phyloP scores from a whole-genome alignment of 495 filamentous ascomycete genomes.

The Aspergillus egyptiacus region DNA sequence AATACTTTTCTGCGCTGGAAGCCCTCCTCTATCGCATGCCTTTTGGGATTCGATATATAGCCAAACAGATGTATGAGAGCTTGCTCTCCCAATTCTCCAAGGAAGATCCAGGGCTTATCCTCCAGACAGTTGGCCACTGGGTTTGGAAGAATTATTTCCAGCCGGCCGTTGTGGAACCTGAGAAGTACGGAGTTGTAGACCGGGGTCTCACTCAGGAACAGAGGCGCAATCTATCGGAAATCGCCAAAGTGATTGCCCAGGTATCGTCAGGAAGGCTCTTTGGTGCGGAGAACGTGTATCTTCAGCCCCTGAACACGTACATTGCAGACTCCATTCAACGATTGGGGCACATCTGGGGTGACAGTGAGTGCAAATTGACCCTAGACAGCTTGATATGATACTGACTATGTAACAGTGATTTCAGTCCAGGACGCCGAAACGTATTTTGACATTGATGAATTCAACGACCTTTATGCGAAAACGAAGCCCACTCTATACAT shows the following conservation, averaged over 20 bases:
- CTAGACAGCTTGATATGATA: slow-evolving; percentile 3
- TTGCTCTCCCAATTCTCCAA: slow-evolving; percentile 69
- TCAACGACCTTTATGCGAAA: slow-evolving; percentile 93
- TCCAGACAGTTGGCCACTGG: slow-evolving; percentile 84
- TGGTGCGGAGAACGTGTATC: slow-evolving; percentile 88
- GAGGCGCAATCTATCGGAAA: slow-evolving; percentile 86
- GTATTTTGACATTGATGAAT: slow-evolving; percentile 97
- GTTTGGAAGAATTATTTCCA: slow-evolving; percentile 92
- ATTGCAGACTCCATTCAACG: slow-evolving; percentile 79
- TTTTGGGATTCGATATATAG: slow-evolving; percentile 86
- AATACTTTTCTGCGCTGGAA: slow-evolving; percentile 75
- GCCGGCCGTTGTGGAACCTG: slow-evolving; percentile 77
- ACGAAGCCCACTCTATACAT: slow-evolving; percentile 96
- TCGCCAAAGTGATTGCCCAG: slow-evolving; percentile 85
- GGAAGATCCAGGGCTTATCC: slow-evolving; percentile 68
- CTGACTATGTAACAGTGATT: slow-evolving; percentile 54
- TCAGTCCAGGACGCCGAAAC: slow-evolving; percentile 77
- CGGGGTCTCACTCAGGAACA: slow-evolving; percentile 81
- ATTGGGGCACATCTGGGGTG: slow-evolving; percentile 66
- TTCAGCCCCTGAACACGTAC: slow-evolving; percentile 89
- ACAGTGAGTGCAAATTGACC: slow-evolving; percentile 39
- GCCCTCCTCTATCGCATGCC: slow-evolving; percentile 83
- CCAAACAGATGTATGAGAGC: slow-evolving; percentile 75
- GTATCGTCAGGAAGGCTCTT: slow-evolving; percentile 80
- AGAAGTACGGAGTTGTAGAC: slow-evolving; percentile 85